These are phyloP conservation scores for Apiospora malaysiana DNA, from an alignment of 2,329 filamentous ascomycete genomes.

Conservation along the genomic window DNA sequence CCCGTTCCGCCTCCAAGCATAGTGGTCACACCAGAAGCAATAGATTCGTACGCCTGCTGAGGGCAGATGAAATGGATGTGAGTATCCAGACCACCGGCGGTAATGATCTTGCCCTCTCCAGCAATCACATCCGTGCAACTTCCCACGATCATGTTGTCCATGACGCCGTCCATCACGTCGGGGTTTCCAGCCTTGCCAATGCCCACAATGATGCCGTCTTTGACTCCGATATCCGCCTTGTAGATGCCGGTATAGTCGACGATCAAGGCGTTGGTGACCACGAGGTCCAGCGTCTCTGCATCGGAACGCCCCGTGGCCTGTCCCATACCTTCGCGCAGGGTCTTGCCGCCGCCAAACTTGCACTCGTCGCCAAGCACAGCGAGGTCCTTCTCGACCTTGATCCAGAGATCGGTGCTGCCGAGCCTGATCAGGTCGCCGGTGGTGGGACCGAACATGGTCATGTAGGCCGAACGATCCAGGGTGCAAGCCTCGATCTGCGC, in stretches of 20 bases:
- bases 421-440: slow-evolving; percentile 84
- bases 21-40: slow-evolving; percentile 87
- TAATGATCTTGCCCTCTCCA: slow-evolving; percentile 88
- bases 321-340: slow-evolving; percentile 92
- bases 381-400: slow-evolving; percentile 85
- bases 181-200: slow-evolving; percentile 97
- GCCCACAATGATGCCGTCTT: slow-evolving; percentile 81
- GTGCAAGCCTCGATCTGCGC: slow-evolving; percentile 65
- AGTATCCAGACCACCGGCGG: slow-evolving; percentile 85
- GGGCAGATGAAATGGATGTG: slow-evolving; percentile 97
- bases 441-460: slow-evolving; percentile 91
- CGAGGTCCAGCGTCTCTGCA: slow-evolving; percentile 77
- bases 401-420: slow-evolving; percentile 86
- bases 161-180: slow-evolving; percentile 93
- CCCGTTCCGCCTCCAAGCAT: slow-evolving; percentile 91
- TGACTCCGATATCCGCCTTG: slow-evolving; percentile 96
- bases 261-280: slow-evolving; percentile 88
- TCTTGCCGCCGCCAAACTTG: slow-evolving; percentile 94
- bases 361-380: slow-evolving; percentile 92
- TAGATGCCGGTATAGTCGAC: slow-evolving; percentile 93
- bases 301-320: slow-evolving; percentile 81
- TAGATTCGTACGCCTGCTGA: slow-evolving; percentile 83
- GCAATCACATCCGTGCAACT: slow-evolving; percentile 92
- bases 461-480: slow-evolving; percentile 81
- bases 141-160: slow-evolving; percentile 79